Evolutionary conservation across 2,329 filamentous ascomycete genomes (phyloP).

Genomic region (Arthrobotrys iridis): DNA sequence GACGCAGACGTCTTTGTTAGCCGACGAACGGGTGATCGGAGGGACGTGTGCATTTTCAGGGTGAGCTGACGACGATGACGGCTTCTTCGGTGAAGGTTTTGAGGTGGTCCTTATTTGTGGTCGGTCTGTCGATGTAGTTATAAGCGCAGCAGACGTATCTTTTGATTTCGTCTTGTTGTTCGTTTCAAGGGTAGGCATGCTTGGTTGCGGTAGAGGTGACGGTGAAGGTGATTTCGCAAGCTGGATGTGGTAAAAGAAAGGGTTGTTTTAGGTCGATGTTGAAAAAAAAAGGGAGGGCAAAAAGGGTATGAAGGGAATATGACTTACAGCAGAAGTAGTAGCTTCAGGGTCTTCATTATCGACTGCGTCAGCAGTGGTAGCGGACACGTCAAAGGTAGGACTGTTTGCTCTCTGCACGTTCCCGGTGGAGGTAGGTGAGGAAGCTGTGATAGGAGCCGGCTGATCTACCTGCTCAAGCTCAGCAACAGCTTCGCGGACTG

Average conservation of each 20-base stretch:
- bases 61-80: background rate
- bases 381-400: background rate
- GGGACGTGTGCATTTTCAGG: background rate
- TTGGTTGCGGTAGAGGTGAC: too few relatives aligned
- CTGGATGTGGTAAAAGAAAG: too few relatives aligned
- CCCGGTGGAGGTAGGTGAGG: background rate
- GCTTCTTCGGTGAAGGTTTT: too few relatives aligned
- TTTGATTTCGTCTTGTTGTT: too few relatives aligned
- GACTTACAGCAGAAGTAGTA: background rate
- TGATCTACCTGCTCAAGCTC: too few relatives aligned
- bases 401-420: background rate
- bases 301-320: background rate
- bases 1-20: slow-evolving; percentile 1
- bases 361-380: background rate
- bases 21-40: background rate
- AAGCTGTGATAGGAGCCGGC: background rate
- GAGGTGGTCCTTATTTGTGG: too few relatives aligned
- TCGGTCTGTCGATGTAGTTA: too few relatives aligned
- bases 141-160: too few relatives aligned
- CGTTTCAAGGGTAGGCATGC: too few relatives aligned
- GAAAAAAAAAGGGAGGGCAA: background rate
- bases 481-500: background rate
- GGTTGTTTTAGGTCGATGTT: background rate
- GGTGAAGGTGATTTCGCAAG: too few relatives aligned
- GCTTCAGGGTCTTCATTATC: background rate